Evolutionary conservation across 192 early-diverging fungal genomes (phyloP).

Genomic region (Backusella westeae): DNA sequence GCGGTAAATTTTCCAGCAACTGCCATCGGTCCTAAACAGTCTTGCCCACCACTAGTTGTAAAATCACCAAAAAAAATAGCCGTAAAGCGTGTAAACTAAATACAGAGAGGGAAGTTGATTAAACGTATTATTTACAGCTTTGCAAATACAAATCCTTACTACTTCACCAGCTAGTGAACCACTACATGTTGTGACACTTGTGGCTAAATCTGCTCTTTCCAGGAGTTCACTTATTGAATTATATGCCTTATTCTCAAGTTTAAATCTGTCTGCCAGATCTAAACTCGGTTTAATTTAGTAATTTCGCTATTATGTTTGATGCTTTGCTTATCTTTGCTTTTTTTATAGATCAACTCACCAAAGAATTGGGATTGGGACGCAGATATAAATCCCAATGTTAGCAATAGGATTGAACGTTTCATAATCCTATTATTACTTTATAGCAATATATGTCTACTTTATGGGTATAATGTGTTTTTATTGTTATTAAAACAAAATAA

Average conservation of each 20-base stretch:
- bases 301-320: no score
- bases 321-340: no score
- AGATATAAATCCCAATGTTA: no score
- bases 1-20: slow-evolving; percentile 8
- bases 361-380: no score
- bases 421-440: no score
- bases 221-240: background rate
- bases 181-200: background rate
- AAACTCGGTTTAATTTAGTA: background rate
- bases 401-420: no score
- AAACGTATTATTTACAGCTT: background rate
- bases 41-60: background rate
- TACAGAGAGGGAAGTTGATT: background rate
- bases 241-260: background rate
- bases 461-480: no score
- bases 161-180: background rate
- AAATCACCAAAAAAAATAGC: slow-evolving; percentile 14
- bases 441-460: no score
- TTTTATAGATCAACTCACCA: no score
- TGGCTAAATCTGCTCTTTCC: background rate
- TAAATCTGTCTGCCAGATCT: background rate
- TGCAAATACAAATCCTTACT: background rate
- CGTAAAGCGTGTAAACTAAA: background rate
- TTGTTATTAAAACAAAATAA: no score
- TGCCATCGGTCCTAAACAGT: slow-evolving; percentile 7